These are phyloP conservation scores for Penicillium cosmopolitanum DNA, from an alignment of 495 filamentous ascomycete species.

Conservation along the genomic window DNA sequence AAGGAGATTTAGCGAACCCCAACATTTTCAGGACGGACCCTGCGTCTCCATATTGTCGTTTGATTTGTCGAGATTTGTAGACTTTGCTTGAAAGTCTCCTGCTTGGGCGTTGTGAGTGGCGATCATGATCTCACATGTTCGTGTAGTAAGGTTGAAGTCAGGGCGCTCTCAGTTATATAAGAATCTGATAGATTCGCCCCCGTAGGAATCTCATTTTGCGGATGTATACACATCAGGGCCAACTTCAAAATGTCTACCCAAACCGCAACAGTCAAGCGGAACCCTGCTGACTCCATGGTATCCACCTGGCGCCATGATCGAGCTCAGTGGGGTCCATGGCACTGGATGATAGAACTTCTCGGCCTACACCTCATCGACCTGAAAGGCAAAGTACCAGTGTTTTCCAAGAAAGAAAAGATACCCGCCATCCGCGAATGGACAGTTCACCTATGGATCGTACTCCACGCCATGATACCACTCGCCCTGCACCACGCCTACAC, in stretches of 20 bases:
- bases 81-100: slow-evolving; percentile 6
- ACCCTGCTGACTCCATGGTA: slow-evolving; percentile 32
- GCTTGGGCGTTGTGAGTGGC: slow-evolving; percentile 6
- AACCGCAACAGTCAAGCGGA: slow-evolving; percentile 13
- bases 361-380: slow-evolving; percentile 27
- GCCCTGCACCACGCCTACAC: slow-evolving; percentile 29
- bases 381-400: slow-evolving; percentile 21
- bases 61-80: slow-evolving; percentile 13
- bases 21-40: slow-evolving; percentile 2
- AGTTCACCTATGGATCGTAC: slow-evolving; percentile 32
- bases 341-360: slow-evolving; percentile 31
- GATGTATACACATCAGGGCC: neutral
- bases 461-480: slow-evolving; percentile 28
- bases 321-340: slow-evolving; percentile 26
- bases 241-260: slow-evolving; percentile 13
- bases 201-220: neutral
- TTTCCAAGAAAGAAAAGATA: slow-evolving; percentile 33
- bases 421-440: slow-evolving; percentile 27
- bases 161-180: slow-evolving; percentile 10
- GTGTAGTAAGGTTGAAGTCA: neutral
- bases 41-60: neutral
- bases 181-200: slow-evolving; percentile 4
- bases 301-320: slow-evolving; percentile 34
- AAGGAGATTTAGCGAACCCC: slow-evolving; percentile 3
- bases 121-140: slow-evolving; percentile 27